Conservation (phyloP, 768 basidiomycete genomes). For the Pleurotus eryngii region DNA sequence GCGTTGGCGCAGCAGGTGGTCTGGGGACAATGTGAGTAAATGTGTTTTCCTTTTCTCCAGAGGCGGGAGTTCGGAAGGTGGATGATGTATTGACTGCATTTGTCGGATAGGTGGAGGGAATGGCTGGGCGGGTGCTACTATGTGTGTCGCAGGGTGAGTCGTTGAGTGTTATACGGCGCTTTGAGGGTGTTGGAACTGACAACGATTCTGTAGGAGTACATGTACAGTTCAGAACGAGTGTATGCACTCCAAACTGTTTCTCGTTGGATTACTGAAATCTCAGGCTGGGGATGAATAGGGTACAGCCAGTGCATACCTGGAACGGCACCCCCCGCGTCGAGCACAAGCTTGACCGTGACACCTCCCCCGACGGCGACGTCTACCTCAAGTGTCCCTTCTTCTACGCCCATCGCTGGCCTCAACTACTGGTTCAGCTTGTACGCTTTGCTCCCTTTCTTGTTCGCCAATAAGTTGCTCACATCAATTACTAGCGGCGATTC, state of each 20-base stretch:
- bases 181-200: background rate
- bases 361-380: background rate
- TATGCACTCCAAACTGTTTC: slow-evolving; percentile 11
- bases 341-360: background rate
- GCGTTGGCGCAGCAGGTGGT: background rate
- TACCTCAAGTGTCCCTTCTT: too few species aligned
- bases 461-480: background rate
- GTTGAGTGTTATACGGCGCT: background rate
- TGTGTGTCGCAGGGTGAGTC: slow-evolving; percentile 37
- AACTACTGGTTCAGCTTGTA: slow-evolving; percentile 63
- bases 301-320: slow-evolving; percentile 39
- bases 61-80: too few species aligned
- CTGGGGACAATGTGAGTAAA: slow-evolving; percentile 2
- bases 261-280: background rate
- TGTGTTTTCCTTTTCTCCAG: too few species aligned
- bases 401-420: background rate
- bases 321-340: background rate
- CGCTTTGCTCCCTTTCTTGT: slow-evolving; percentile 7
- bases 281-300: slow-evolving; percentile 17
- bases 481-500: slow-evolving; percentile 46
- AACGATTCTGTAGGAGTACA: slow-evolving; percentile 9
- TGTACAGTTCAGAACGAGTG: slow-evolving; percentile 28
- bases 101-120: slow-evolving; percentile 10
- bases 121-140: slow-evolving; percentile 39
- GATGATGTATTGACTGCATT: too few species aligned